A percentile compares a stretch with the other conserved stretches of the same genome.
phyloP scores from a whole-genome alignment of 331 rosid genomes.

The Acacia pycnantha region DNA sequence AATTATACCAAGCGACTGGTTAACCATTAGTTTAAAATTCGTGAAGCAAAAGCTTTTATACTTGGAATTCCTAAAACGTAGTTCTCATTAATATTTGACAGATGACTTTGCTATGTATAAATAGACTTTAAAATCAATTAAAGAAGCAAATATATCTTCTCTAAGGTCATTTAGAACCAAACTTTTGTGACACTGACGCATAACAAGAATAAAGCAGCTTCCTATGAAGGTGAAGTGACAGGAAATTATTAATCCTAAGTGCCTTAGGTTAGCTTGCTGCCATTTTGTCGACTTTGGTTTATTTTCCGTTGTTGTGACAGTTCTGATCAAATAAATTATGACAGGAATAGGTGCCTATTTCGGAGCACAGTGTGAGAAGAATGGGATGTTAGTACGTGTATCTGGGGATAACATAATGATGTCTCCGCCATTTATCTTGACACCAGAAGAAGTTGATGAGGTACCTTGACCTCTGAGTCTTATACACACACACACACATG shows the following conservation, averaged over 20 bases:
- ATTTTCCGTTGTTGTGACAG: conserved; percentile 24
- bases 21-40: neutral
- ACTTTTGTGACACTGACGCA: neutral
- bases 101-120: neutral
- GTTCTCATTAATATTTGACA: neutral
- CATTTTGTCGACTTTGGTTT: conserved; percentile 10
- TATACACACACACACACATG: neutral
- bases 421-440: conserved; percentile 76
- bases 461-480: conserved; percentile 32
- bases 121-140: conserved; percentile 12
- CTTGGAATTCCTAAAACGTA: neutral
- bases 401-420: conserved; percentile 81
- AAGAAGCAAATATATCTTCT: neutral
- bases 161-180: neutral
- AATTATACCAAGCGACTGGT: neutral
- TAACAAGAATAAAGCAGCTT: neutral
- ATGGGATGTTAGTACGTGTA: conserved; percentile 82
- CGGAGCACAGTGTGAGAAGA: conserved; percentile 75
- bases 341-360: conserved; percentile 77
- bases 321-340: neutral
- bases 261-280: conserved; percentile 15
- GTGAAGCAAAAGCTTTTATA: neutral
- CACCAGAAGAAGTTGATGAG: conserved; percentile 75
- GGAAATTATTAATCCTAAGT: neutral
- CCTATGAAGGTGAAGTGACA: neutral